These are phyloP conservation scores for Candida koratica DNA, from an alignment of 805 yeast species.

Conservation along the genomic window DNA sequence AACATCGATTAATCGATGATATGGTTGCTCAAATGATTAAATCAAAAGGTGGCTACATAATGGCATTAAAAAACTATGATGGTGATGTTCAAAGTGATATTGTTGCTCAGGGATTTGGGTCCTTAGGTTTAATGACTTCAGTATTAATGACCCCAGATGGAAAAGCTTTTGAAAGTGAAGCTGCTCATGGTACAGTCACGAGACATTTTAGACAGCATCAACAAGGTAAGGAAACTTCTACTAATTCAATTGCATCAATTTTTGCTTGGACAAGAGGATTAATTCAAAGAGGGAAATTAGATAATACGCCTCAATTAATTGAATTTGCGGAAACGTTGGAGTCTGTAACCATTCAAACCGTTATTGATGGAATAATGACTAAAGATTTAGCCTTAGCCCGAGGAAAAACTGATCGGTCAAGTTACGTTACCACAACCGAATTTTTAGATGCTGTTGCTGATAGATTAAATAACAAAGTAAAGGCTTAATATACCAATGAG, in stretches of 20 bases:
- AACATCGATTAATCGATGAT: slow-evolving; percentile 80
- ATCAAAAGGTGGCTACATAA: slow-evolving; percentile 76
- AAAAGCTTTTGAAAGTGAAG: slow-evolving; percentile 79
- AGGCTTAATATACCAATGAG: slow-evolving; percentile 1
- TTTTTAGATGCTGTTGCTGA: slow-evolving; percentile 74
- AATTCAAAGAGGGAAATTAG: slow-evolving; percentile 76
- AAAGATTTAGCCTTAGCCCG: slow-evolving; percentile 75
- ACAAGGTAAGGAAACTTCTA: slow-evolving; percentile 77
- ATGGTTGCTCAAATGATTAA: slow-evolving; percentile 89
- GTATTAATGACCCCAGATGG: slow-evolving; percentile 82
- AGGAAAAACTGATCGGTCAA: slow-evolving; percentile 56
- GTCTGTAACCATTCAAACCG: slow-evolving; percentile 66
- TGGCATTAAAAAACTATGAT: slow-evolving; percentile 81
- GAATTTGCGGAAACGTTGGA: slow-evolving; percentile 64
- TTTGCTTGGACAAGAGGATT: slow-evolving; percentile 87
- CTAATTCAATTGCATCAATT: slow-evolving; percentile 81
- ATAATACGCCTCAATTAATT: slow-evolving; percentile 65
- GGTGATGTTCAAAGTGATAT: slow-evolving; percentile 86
- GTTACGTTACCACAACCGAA: slow-evolving; percentile 71
- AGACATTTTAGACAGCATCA: slow-evolving; percentile 82
- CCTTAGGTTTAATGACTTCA: slow-evolving; percentile 81
- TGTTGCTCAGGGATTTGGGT: slow-evolving; percentile 85
- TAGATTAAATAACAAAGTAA: slow-evolving; percentile 35
- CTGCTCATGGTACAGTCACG: slow-evolving; percentile 86
- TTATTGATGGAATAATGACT: slow-evolving; percentile 77